Conservation (phyloP, 2,329 filamentous ascomycete species). For the Fusarium napiforme region DNA sequence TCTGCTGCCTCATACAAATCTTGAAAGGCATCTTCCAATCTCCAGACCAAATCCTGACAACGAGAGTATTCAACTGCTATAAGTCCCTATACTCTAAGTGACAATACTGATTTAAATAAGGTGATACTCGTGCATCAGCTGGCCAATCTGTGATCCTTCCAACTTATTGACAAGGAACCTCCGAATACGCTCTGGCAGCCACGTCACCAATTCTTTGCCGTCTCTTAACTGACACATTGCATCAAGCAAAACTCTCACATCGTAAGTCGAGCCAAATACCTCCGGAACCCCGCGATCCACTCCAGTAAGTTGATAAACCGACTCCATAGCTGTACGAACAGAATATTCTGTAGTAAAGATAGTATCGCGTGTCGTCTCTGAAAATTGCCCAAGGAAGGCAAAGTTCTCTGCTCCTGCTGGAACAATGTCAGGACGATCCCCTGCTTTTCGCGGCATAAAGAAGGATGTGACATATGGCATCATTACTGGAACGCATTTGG, state of each 20-base stretch:
- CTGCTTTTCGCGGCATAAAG: not conserved
- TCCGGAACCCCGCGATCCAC: slow-evolving; percentile 4
- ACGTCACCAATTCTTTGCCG: not conserved
- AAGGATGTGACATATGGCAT: slow-evolving; percentile 1
- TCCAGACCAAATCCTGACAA: not conserved
- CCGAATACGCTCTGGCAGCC: not conserved
- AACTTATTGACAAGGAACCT: not conserved
- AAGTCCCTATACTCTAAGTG: not conserved
- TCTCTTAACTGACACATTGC: not conserved
- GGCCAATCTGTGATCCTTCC: not conserved
- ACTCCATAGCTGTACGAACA: not conserved
- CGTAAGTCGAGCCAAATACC: slow-evolving; percentile 2
- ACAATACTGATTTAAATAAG: not conserved
- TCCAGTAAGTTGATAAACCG: not conserved
- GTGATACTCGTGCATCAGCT: slow-evolving; percentile 2
- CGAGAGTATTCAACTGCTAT: not conserved
- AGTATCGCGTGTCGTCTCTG: not conserved
- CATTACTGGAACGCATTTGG: not conserved
- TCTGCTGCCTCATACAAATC: not conserved
- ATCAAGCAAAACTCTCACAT: slow-evolving; percentile 3
- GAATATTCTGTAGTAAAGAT: slow-evolving; percentile 7
- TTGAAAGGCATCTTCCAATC: not conserved
- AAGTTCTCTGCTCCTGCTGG: not conserved
- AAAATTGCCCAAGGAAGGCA: slow-evolving; percentile 1
- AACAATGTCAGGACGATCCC: not conserved